Percentiles rank a stretch among this genome's conserved stretches.
These are phyloP conservation scores for Alternaria ethzedia DNA, from an alignment of 2,329 filamentous ascomycete species.

Conservation along the genomic window DNA sequence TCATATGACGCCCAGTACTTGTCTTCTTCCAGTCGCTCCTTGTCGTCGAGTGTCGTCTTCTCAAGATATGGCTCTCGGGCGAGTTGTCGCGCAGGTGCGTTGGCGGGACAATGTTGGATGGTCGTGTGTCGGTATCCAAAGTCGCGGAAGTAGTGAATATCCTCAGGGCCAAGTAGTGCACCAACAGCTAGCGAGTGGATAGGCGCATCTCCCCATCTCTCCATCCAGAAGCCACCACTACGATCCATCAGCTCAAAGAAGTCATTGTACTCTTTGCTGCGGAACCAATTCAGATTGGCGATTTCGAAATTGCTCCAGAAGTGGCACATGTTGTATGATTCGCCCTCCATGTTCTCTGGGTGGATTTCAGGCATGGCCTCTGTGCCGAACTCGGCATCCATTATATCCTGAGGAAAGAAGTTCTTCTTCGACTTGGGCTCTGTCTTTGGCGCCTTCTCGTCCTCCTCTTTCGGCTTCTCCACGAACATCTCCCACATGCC, in stretches of 20 bases:
- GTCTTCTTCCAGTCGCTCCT: conserved; percentile 87
- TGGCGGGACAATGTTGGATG: conserved; percentile 97
- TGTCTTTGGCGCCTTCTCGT: conserved; percentile 64
- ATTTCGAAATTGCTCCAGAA: conserved; percentile 99
- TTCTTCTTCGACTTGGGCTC: conserved; percentile 70
- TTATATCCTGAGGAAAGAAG: conserved; percentile 79
- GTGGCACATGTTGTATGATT: conserved; percentile 99
- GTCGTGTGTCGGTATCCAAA: conserved; percentile 98
- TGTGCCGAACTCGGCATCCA: conserved; percentile 74
- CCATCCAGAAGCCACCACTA: conserved; percentile 99
- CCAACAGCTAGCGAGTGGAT: conserved; percentile 97
- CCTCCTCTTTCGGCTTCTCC: conserved; percentile 71
- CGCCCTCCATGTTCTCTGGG: conserved; percentile 92
- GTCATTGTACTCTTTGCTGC: conserved; percentile 95
- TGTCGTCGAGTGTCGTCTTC: conserved; percentile 78
- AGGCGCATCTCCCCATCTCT: conserved; percentile 97
- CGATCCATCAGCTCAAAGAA: conserved; percentile 99
- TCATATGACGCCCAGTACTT: conserved; percentile 95
- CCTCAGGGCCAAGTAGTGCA: conserved; percentile 76
- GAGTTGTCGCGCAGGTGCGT: conserved; percentile 87
- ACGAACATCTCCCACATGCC: conserved; percentile 99
- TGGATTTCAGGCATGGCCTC: conserved; percentile 81
- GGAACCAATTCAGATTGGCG: conserved; percentile 91
- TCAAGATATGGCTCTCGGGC: conserved; percentile 81
- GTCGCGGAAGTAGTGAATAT: conserved; percentile 99